Evolutionary conservation across 495 filamentous ascomycete genomes (phyloP), one percentile per base, ranked within the genome.

Genomic region (Rhypophila decipiens): DNA sequence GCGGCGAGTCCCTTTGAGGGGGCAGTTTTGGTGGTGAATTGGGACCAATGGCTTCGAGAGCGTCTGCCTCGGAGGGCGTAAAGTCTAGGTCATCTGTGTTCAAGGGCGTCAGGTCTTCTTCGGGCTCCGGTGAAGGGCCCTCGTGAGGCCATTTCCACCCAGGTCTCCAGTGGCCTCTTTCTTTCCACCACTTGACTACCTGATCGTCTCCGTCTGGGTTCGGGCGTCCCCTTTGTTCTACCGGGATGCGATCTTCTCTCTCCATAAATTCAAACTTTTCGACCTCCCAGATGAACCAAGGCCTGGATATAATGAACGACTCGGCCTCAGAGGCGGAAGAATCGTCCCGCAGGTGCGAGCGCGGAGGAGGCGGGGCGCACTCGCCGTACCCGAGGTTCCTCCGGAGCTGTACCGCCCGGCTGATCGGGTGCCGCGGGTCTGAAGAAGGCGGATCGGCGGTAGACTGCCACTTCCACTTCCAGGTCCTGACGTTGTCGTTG

Each of bases 211-310:
- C n/a, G n/a, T n/a, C n/a, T n/a, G n/a, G n/a, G n/a, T n/a, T n/a
- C n/a, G n/a, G n/a, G n/a, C n/a, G n/a, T 43, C 12, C 9, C 7
- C 21, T 4, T 5, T 11, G 21, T 18, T 21, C 4, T 21, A 12
- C 40, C 9, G 51, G 19, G 53, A 50, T 10, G 38, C 43, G 69
- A 85, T 24, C 9, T 4, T 15, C 13, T 24, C 39, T 43, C n/a
- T 17, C 5, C 8, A 4, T n/a, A 2, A 13, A 3, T 20, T 49
- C 47, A 2, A 2, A 4, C 4, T 4, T 3, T 12, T 51, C 48
- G 9, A 46, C 12, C 37, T 15, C 17, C 5, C n/a, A 51, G 4
- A 27, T 41, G 39, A 39, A 40, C 48, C 48, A 51, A 2, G 48
- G 48, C 24, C 48, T 9, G 9, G 42, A 45, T 5, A 24, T 51